Percentiles rank a stretch among this genome's conserved stretches.
phyloP scores from a whole-genome alignment of 345 rosid species.

The Heritiera fomes region DNA sequence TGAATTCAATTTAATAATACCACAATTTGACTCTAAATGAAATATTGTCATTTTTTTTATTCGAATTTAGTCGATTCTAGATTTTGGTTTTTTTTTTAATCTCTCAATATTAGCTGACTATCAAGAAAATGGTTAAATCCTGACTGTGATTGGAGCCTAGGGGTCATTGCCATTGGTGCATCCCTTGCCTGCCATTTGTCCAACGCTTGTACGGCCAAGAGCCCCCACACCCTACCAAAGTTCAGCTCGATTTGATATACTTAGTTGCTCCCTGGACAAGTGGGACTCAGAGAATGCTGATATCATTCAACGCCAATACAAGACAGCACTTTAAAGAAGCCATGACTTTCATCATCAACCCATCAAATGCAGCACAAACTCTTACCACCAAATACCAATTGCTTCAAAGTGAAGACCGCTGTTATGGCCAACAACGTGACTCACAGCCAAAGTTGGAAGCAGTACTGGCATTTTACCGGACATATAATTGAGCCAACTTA shows the following conservation, averaged over 20 bases:
- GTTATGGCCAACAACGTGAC: background rate
- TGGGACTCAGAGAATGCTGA: background rate
- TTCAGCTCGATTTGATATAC: background rate
- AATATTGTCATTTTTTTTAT: too few species aligned
- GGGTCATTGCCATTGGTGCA: background rate
- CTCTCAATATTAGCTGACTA: too few species aligned
- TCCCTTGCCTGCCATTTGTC: conserved; percentile 19
- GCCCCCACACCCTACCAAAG: background rate
- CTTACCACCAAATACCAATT: conserved; percentile 4
- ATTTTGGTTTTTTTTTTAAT: too few species aligned
- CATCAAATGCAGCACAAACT: conserved; percentile 14
- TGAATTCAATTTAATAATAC: too few species aligned
- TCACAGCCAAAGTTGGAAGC: background rate
- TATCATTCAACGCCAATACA: background rate
- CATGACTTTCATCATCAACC: background rate
- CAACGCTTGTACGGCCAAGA: background rate
- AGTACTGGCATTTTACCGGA: background rate
- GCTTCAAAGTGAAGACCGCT: background rate
- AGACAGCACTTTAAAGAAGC: conserved; percentile 10
- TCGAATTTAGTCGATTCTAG: too few species aligned
- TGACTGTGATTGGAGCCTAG: background rate
- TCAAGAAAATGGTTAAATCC: too few species aligned
- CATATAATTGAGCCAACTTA: background rate
- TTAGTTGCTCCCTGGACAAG: background rate
- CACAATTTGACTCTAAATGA: too few species aligned